Conservation (phyloP, 179 eudicot genomes). For the Corrigiola litoralis region DNA sequence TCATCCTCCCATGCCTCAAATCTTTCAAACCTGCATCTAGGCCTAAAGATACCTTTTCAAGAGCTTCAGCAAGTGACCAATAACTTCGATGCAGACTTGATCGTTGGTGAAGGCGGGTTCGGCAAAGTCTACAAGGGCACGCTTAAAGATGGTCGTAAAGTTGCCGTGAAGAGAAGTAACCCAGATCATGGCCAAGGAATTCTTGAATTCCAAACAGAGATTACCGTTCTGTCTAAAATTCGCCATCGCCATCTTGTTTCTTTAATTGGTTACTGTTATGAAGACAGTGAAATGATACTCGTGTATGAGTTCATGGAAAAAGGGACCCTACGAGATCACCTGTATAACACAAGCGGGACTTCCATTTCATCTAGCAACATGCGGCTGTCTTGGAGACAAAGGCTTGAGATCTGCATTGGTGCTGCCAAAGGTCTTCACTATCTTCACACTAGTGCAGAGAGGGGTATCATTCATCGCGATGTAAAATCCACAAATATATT, state of each 20-base stretch:
- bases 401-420: conserved; percentile 61
- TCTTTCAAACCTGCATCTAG: conserved; percentile 36
- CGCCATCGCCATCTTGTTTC: conserved; percentile 65
- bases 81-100: conserved; percentile 34
- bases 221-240: conserved; percentile 47
- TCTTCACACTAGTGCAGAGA: conserved; percentile 45
- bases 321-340: conserved; percentile 57
- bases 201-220: conserved; percentile 56
- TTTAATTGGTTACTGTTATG: conserved; percentile 67
- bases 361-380: background rate
- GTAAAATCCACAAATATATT: conserved; percentile 67
- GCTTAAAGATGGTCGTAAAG: conserved; percentile 32
- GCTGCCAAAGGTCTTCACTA: conserved; percentile 61
- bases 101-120: conserved; percentile 69
- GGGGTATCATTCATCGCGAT: conserved; percentile 61
- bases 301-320: conserved; percentile 78
- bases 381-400: conserved; percentile 42
- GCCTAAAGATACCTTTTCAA: conserved; percentile 36
- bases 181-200: conserved; percentile 57
- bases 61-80: conserved; percentile 43
- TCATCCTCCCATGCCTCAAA: conserved; percentile 22
- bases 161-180: conserved; percentile 65
- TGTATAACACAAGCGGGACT: conserved; percentile 19
- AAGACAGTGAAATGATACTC: conserved; percentile 57
- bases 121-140: conserved; percentile 67